Base-by-base conservation (phyloP, 345 rosid species). In the Syzygium grande region DNA sequence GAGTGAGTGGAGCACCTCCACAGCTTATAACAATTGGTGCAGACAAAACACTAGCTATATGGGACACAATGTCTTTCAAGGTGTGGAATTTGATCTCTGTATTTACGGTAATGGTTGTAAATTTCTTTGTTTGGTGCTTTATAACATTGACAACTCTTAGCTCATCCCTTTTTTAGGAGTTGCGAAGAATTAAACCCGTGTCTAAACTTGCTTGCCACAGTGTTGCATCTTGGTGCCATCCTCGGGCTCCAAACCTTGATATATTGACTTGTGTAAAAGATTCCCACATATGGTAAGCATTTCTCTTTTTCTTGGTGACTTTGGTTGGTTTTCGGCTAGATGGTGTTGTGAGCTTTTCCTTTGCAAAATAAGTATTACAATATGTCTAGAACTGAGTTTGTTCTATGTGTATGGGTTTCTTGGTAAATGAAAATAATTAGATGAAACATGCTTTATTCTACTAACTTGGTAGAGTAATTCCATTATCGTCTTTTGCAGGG, bases 171-270 rank as follows among this genome's bases (percentile, higher is more conserved):
- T 73, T 89, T 86, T 95, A 98, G 99, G 99, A 98, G 91, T 91
- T 98, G 87, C 96, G 98, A 86, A 93, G 99, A 90, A 98, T 98
- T 89, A 98, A 97, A 93, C 99, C 99, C 86, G 99, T 96, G 87
- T 94, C 98, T 84, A 98, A 91, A 91, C 94, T 96, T 90, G 96
- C 99, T 79, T 98, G 99, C 91, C 98, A 98, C 86, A 98, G 99
- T 89, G 95, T 98, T 90, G 96, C 99, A 90, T 98, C 99, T 89
- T 98, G 99, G 99, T 97, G 99, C 91, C 99, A 96, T 89, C 99
- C 99, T 88, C 95, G 99, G 89, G 99, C 99, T 86, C 99, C 99
- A 85, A 98, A 97, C 92, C 98, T 98, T 52, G 98, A 97, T 91
- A 97, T 98, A 79, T 94, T 98, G 89, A 95, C 98, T 86, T 96